Evolutionary conservation across 2,329 filamentous ascomycete species (phyloP), one percentile per base, ranked within the genome.

Genomic region (Verticillium zaregamsianum): DNA sequence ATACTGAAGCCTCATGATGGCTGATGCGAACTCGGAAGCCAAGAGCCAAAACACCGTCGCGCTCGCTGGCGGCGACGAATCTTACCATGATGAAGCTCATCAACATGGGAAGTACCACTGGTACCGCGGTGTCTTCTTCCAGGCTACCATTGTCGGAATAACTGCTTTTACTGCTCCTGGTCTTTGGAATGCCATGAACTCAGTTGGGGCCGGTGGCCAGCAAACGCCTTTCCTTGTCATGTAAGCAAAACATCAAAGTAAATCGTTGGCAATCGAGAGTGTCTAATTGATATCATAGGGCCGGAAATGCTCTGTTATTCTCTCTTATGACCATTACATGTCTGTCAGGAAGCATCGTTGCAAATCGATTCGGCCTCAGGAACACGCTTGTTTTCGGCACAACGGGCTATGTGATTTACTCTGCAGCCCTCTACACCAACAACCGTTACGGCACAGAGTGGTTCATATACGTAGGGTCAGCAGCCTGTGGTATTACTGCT

Each of bases 221-320:
- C 69, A 71, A 35, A 70, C 66, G 1, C 69, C 70, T 23, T 72
- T 68, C 58, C 61, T 71, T 3, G 68, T 70, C 25, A 73, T 73
- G 69, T 70, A 63, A 56, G 45, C 60, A 8, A 31, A 32, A 2
- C 5, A 17, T 17, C 12, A 5, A 40, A 15, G 17, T 14, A 14
- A 35, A 35, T 14, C 33, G 33, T 14, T 2, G 11, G 11, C 2
- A 35, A 14, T 4, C 3, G 11, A 2, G 2, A 35, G 11, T 1
- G 7, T 35, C 9, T 35, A 7, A 35, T 35, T 14, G 8, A 28
- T 25, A 25, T 25, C 6, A 20, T 9, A 74, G 73, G 64, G 72
- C 74, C 0, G 74, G 72, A 5, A 77, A 77, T 54, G 69, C 73
- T 1, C 68, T 76, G 17, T 67, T 76, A 0, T 76, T 76, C 62